These are phyloP conservation scores for Platismatia glauca DNA, from an alignment of 495 filamentous ascomycete species.

Conservation along the genomic window DNA sequence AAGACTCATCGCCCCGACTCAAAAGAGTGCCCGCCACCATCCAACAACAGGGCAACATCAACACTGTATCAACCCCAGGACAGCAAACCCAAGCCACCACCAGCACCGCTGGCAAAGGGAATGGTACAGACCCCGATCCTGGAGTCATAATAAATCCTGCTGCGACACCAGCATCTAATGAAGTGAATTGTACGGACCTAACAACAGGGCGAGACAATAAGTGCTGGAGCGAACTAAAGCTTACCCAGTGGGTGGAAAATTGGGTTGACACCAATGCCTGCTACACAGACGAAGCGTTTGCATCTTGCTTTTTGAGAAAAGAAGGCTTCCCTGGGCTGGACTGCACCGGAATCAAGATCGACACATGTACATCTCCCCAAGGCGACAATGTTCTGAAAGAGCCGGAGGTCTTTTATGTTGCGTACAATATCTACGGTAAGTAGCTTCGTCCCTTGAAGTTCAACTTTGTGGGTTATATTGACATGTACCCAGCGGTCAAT, in stretches of 20 bases:
- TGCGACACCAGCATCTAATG: neutral
- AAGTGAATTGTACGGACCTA: conserved; percentile 10
- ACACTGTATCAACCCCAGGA: neutral
- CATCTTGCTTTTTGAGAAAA: conserved; percentile 18
- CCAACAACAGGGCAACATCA: conserved; percentile 3
- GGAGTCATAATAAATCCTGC: conserved; percentile 10
- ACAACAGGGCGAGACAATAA: conserved; percentile 18
- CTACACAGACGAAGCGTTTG: conserved; percentile 14
- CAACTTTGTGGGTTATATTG: neutral
- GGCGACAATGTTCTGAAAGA: conserved; percentile 5
- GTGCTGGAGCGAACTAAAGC: conserved; percentile 18
- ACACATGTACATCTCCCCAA: conserved; percentile 18
- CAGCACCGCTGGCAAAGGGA: conserved; percentile 5
- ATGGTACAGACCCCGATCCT: conserved; percentile 2
- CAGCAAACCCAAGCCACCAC: conserved; percentile 1
- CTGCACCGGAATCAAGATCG: conserved; percentile 20
- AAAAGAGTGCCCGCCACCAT: conserved; percentile 3
- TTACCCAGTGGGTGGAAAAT: conserved; percentile 12
- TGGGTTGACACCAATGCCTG: conserved; percentile 14
- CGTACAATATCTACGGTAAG: conserved; percentile 22
- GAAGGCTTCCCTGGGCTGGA: conserved; percentile 18
- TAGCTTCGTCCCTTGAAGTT: neutral
- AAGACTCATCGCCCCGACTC: neutral
- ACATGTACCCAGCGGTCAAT: conserved; percentile 10
- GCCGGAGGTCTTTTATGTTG: conserved; percentile 18